Conservation (phyloP, 345 rosid genomes). For the Mallotus nudiflorus region DNA sequence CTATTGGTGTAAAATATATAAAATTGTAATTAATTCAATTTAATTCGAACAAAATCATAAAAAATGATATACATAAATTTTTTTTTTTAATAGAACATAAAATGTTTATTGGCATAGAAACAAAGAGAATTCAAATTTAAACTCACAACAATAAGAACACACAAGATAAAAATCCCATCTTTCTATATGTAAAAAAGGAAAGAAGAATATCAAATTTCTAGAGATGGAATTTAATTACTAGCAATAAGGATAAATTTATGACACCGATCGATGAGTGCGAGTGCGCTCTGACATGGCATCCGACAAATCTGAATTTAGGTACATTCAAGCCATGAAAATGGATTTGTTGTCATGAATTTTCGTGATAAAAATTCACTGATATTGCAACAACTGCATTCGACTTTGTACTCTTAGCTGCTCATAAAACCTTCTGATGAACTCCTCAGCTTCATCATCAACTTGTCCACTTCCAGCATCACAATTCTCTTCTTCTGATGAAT, state of each 20-base stretch:
- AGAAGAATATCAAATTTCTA: too few relatives aligned
- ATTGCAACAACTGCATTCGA: slow-evolving; percentile 49
- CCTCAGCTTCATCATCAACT: slow-evolving; percentile 59
- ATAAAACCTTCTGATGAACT: slow-evolving; percentile 52
- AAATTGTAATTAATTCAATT: too few relatives aligned
- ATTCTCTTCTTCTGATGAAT: slow-evolving; percentile 46
- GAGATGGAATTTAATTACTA: neutral
- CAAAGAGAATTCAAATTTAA: neutral
- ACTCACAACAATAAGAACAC: neutral
- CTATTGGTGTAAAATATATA: too few relatives aligned
- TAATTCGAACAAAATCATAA: too few relatives aligned
- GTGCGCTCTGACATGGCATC: too few relatives aligned
- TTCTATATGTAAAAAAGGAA: too few relatives aligned
- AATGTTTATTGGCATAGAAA: neutral
- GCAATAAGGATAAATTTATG: neutral
- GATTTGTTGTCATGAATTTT: neutral
- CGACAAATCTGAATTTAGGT: too few relatives aligned
- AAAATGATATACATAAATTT: too few relatives aligned
- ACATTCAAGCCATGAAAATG: too few relatives aligned
- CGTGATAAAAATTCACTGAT: slow-evolving; percentile 1
- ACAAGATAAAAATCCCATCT: too few relatives aligned
- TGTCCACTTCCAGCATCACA: slow-evolving; percentile 21
- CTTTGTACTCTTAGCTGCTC: slow-evolving; percentile 53
- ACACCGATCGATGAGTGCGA: too few relatives aligned
- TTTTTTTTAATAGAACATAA: too few relatives aligned